Evolutionary conservation across 2,329 filamentous ascomycete species (phyloP), one percentile per base, ranked within the genome.

Genomic region (Pseudonectria buxi): DNA sequence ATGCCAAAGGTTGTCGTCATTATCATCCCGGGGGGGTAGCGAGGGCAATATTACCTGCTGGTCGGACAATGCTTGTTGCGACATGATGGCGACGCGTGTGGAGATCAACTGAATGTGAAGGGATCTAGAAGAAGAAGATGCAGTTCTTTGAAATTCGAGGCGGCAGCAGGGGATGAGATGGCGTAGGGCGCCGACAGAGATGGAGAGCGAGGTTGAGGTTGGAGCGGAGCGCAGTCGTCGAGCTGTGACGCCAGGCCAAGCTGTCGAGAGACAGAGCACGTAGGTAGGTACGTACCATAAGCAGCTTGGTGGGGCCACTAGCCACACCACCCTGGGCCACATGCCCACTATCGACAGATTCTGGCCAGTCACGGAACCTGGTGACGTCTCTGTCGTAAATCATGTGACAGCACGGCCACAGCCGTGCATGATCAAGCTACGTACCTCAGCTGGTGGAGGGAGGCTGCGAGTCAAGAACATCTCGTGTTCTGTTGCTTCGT

Each of bases 51-150:
- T 52, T 78, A 92, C 87, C 83, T 95, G 88, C 71, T 94, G 88
- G 77, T 95, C 89, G 69, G 89, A 95, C 70, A 96, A 83, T 64
- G 87, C 85, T 81, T 95, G 88, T 74, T 88, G 83, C 68, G 88
- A 92, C 88, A 95, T 95, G 63, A 66, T 83, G 74, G 59, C 46
- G 44, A 38, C 26, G 43, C 40, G 45, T 30, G 14, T 36, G 33
- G 31, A 37, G 26, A 43, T 40, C 49, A 32, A 35, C 36, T 26
- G 26, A 35, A 26, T 28, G 33, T 26, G 16, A 32, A 26, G 24
- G 25, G 38, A 28, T 32, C 30, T 26, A 14, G 11, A 26, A 31
- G 15, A 33, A 32, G 32, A 29, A 24, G n/a, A 28, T 14, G 14
- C 15, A 32, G 27, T 24, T 37, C 37, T 30, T 26, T 30, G 14